Conservation (phyloP, 441 rosid genomes). For the Populus hybrid region DNA sequence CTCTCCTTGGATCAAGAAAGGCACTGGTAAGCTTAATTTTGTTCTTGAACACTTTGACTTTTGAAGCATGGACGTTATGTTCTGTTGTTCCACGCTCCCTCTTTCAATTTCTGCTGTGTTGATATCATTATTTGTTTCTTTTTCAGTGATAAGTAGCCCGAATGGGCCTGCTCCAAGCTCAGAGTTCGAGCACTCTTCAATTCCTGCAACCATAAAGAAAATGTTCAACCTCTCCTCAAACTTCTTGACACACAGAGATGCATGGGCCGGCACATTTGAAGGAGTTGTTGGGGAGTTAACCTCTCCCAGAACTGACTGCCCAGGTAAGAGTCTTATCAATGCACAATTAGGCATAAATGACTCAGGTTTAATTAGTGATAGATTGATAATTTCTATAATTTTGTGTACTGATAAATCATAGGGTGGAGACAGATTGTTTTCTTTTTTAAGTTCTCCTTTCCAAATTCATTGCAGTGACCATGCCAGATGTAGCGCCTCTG, state of each 20-base stretch:
- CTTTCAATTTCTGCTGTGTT: not conserved
- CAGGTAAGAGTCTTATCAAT: conserved; percentile 34
- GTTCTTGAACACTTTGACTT: not conserved
- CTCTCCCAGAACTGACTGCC: conserved; percentile 88
- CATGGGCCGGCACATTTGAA: conserved; percentile 97
- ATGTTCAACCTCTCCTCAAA: conserved; percentile 78
- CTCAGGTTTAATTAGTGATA: not conserved
- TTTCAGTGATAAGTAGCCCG: conserved; percentile 59
- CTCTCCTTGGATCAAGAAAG: conserved; percentile 95
- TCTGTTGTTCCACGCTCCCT: not conserved
- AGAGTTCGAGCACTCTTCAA: conserved; percentile 87
- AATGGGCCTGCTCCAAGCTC: conserved; percentile 68
- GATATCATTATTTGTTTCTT: conserved; percentile 6
- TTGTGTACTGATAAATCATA: not conserved
- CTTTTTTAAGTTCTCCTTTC: not conserved
- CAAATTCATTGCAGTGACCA: conserved; percentile 44
- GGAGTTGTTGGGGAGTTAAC: conserved; percentile 54
- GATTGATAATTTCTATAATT: not conserved
- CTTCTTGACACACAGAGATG: conserved; percentile 90
- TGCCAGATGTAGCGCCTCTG: conserved; percentile 65
- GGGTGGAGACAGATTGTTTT: not conserved
- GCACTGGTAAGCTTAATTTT: conserved; percentile 52
- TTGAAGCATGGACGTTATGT: not conserved
- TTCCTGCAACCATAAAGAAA: conserved; percentile 92
- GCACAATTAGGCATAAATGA: not conserved